Evolutionary conservation across 2,329 filamentous ascomycete species (phyloP).

Genomic region (Cytospora paraplurivora): DNA sequence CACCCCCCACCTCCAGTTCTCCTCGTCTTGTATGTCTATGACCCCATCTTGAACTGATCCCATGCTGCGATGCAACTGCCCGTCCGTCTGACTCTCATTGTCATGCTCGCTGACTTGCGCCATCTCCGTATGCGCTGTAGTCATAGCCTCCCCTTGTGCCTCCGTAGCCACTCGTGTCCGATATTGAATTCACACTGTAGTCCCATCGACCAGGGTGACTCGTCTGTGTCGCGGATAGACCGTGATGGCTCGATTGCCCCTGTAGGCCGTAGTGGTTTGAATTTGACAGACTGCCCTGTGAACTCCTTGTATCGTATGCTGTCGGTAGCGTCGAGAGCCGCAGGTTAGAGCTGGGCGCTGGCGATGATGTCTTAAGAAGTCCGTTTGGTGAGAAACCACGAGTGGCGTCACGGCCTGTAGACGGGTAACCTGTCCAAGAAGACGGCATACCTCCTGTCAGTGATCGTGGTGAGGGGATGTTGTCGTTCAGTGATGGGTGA

Average conservation of each 20-base stretch:
- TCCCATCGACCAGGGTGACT: conserved; percentile 27
- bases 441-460: conserved; percentile 27
- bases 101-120: conserved; percentile 29
- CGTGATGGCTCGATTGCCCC: conserved; percentile 25
- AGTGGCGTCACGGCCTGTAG: conserved; percentile 22
- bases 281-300: conserved; percentile 17
- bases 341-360: conserved; percentile 22
- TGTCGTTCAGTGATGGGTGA: conserved; percentile 46
- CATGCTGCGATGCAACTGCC: conserved; percentile 6
- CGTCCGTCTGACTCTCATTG: conserved; percentile 2
- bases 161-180: conserved; percentile 27
- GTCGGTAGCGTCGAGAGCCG: conserved; percentile 27
- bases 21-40: conserved; percentile 17
- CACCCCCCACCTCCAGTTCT: not conserved
- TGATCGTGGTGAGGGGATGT: conserved; percentile 27
- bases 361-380: conserved; percentile 26
- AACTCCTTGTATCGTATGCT: conserved; percentile 25
- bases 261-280: conserved; percentile 25
- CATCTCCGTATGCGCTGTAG: conserved; percentile 28
- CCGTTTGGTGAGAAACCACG: conserved; percentile 25
- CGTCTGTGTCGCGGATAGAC: conserved; percentile 17
- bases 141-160: conserved; percentile 27
- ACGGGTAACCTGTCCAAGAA: conserved; percentile 23
- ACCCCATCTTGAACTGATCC: conserved; percentile 11
- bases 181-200: conserved; percentile 30